Evolutionary conservation across 2,329 filamentous ascomycete species (phyloP), one percentile per base, ranked within the genome.

Genomic region (Aspergillus sp.): DNA sequence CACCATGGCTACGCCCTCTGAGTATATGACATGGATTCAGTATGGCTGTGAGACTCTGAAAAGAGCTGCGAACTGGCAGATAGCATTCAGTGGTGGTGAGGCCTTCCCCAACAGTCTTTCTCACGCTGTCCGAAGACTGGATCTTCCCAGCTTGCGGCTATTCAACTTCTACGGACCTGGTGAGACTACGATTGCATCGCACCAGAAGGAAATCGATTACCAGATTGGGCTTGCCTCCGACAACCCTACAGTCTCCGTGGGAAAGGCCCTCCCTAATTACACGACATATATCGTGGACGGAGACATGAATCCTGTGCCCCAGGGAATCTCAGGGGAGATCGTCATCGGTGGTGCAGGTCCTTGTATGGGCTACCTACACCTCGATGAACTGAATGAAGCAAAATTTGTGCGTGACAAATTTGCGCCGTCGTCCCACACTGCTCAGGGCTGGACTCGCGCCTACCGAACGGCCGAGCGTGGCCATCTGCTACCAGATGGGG

Each of bases 1-100:
- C 6, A 56, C 53, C 1, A 19, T 28, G 1, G 50, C 49, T 3
- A 54, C 52, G 3, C 55, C 55, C 3, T 43, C 53, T 1, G 55
- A 57, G 29, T 55, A 54, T 34, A 27, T 7, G 2, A 45, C 41
- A 27, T 51, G 48, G 49, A 29, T 53, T 2, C 10, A 39, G 35
- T 12, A 39, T 39, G 8, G 19, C 10, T 19, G 19, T 19, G 35
- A 1, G 19, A 8, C n/a, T 12, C 6, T 39, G 35, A 8, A 12
- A 7, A 39, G 7, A 39, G 9, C 35, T 7, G 9, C 35, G 19
- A 19, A 19, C 35, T 39, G 35, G 35, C 35, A 12, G 19, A 8
- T 39, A 8, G 35, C 35, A n/a, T 39, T 39, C 3, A 12, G 9
- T 12, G 35, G 8, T 10, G 35, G 35, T n/a, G 35, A 39, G 6